Base-by-base conservation (phyloP, 108 stramenopile species). In the Fistulifera pelliculosa region DNA sequence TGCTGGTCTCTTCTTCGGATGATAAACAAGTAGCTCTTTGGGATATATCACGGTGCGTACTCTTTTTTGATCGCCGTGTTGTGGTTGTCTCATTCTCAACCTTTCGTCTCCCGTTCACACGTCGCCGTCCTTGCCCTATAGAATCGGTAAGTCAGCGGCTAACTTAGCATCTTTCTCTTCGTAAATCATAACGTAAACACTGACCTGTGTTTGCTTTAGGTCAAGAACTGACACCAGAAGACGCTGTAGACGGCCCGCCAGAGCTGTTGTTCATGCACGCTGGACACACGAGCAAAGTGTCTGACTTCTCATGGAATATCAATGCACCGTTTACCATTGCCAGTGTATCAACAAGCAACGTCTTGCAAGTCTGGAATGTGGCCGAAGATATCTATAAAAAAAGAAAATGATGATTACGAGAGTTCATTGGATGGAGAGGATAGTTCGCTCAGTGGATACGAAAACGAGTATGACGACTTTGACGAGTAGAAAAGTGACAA, bases 211-310 rank as follows among this genome's bases (percentile, higher is more conserved):
- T 6, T 6, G 3, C 31, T 10, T 94, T 96, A 55, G 99, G 99
- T 22, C 64, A 58, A 52, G 97, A 98, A 68, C 99, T 96, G 78
- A 68, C 73, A 0, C 69, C 76, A 1, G 84, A 90, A 61, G 86
- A 73, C 66, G 94, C 94, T 38, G 93, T 93, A 62, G 98, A 99
- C 70, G 96, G 96, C 39, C 95, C 98, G n/a, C 96, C 96, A 1
- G 98, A 99, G 73, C 74, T 99, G 28, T 76, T 99, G 27, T 99
- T 99, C 65, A 52, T 99, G 51, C 98, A 99, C 65, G 98, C 96
- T 39, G 98, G 98, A 24, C 96, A 98, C 73, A 98, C 96, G 6
- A 60, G 74, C 44, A 95, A 65, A 54, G 84, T 99, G 16, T 82
- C 76, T n/a, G 96, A 94, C 72, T 79, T 94, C 49, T 70, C 71